Evolutionary conservation across 352 stramenopile genomes (phyloP).

Genomic region (Phytophthora pini): DNA sequence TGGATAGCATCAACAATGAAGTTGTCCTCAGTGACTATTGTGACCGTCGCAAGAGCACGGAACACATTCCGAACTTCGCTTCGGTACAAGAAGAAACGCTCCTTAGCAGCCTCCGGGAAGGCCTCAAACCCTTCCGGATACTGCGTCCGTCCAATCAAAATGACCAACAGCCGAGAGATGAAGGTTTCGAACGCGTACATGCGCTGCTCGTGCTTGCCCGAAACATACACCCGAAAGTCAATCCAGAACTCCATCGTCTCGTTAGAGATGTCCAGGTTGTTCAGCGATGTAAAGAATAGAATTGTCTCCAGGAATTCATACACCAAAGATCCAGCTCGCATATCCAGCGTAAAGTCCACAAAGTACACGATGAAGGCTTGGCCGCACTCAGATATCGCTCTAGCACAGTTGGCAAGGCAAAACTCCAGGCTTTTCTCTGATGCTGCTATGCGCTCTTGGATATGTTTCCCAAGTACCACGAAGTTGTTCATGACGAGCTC

Average conservation of each 20-base stretch:
- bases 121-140: conserved; percentile 64
- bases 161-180: conserved; percentile 69
- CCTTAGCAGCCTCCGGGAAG: conserved; percentile 54
- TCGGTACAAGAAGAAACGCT: conserved; percentile 71
- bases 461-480: conserved; percentile 68
- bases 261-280: conserved; percentile 74
- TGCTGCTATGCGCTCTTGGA: conserved; percentile 43
- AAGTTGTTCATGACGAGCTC: conserved; percentile 83
- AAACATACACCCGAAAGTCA: conserved; percentile 76
- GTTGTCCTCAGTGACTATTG: conserved; percentile 68
- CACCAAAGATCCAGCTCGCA: conserved; percentile 64
- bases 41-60: conserved; percentile 78
- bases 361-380: conserved; percentile 83
- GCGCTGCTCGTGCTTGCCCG: conserved; percentile 76
- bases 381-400: conserved; percentile 74
- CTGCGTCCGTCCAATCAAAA: conserved; percentile 74
- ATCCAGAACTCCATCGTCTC: conserved; percentile 89
- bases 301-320: conserved; percentile 81
- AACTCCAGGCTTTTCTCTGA: conserved; percentile 43
- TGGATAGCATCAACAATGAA: conserved; percentile 82
- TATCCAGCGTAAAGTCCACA: conserved; percentile 75
- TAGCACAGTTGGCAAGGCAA: conserved; percentile 58
- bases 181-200: conserved; percentile 77
- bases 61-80: conserved; percentile 82
- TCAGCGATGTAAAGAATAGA: conserved; percentile 69